Evolutionary conservation across 2,329 filamentous ascomycete genomes (phyloP).

Genomic region (Macrophomina phaseolina): DNA sequence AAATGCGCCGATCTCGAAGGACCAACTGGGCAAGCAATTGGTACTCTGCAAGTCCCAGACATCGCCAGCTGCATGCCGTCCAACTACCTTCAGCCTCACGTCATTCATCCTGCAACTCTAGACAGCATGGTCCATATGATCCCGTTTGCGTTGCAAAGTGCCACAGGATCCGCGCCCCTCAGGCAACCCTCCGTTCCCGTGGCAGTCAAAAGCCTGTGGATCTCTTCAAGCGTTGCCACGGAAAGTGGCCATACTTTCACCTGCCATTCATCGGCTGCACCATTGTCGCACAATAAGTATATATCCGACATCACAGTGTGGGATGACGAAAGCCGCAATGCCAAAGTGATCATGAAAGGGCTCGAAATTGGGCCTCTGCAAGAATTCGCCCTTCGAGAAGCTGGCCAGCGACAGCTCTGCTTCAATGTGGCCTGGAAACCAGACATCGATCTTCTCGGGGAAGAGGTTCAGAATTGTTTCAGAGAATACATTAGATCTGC

Average conservation of each 20-base stretch:
- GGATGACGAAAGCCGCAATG: constrained; percentile 21
- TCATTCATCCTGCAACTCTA: constrained; percentile 23
- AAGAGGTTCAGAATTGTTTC: constrained; percentile 19
- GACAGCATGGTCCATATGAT: constrained; percentile 17
- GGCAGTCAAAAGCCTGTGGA: background rate
- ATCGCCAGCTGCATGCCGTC: constrained; percentile 6
- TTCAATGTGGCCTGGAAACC: constrained; percentile 25
- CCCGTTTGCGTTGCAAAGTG: constrained; percentile 4
- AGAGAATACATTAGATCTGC: background rate
- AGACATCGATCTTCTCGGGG: constrained; percentile 24
- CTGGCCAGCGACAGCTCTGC: constrained; percentile 22
- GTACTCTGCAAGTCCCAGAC: constrained; percentile 6
- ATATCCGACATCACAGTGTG: background rate
- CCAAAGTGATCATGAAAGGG: constrained; percentile 12
- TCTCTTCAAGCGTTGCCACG: background rate
- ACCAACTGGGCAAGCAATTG: background rate
- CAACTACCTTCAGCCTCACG: constrained; percentile 3
- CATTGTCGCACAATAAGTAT: background rate
- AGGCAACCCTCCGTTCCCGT: constrained; percentile 17
- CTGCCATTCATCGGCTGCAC: background rate
- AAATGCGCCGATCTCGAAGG: background rate
- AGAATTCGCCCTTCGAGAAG: constrained; percentile 2
- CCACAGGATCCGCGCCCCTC: background rate
- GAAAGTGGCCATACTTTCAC: constrained; percentile 5
- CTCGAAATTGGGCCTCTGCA: constrained; percentile 22